A percentile compares a stretch with the other conserved stretches of the same genome.
These are phyloP conservation scores for Silene noctiflora DNA, from an alignment of 179 eudicot species.

Conservation along the genomic window DNA sequence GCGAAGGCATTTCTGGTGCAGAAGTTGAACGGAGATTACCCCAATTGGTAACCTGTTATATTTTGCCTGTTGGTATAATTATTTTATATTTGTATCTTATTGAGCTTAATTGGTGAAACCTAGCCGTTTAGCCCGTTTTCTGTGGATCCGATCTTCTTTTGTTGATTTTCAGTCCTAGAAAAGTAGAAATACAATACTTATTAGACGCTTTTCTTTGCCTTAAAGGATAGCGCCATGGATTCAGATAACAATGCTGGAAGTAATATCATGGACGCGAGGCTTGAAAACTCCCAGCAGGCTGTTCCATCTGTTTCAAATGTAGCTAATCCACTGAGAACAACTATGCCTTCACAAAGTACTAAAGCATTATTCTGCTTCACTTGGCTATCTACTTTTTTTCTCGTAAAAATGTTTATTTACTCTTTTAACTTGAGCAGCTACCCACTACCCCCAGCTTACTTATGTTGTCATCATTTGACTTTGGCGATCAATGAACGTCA, in stretches of 20 bases:
- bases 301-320: constrained; percentile 45
- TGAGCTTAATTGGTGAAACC: too few relatives aligned
- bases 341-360: constrained; percentile 64
- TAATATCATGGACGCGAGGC: constrained; percentile 42
- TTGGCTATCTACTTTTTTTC: constrained; percentile 4
- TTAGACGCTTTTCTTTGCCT: constrained; percentile 12
- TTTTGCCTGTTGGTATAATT: background rate
- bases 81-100: background rate
- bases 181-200: background rate
- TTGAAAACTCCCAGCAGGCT: constrained; percentile 48
- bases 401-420: background rate
- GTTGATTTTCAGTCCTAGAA: background rate
- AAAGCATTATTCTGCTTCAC: constrained; percentile 4
- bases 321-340: constrained; percentile 36
- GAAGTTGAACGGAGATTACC: constrained; percentile 66
- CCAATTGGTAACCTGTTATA: constrained; percentile 41
- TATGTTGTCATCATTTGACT: background rate
- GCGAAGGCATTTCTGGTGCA: constrained; percentile 78
- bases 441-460: background rate
- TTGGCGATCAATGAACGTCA: background rate
- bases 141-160: constrained; percentile 1
- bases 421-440: constrained; percentile 10
- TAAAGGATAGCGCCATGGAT: constrained; percentile 46
- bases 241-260: constrained; percentile 33
- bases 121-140: background rate